Conservation (phyloP, 208 protist species). For the Wallacemonas sp. region DNA sequence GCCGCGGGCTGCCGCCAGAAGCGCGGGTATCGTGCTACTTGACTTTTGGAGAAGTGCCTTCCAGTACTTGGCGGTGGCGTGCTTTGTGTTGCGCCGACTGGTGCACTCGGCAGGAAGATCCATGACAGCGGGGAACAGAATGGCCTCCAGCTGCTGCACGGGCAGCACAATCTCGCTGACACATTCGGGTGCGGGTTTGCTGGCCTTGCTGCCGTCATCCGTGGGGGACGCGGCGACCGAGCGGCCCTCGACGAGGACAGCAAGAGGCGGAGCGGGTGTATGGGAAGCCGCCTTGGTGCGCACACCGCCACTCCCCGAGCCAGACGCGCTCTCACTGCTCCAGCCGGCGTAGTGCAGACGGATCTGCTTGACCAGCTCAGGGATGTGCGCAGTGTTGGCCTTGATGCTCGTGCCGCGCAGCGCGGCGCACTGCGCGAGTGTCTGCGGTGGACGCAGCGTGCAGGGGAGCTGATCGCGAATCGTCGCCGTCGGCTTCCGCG, state of each 20-base stretch:
- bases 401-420: background rate
- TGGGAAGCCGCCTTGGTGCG: background rate
- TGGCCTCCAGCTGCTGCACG: constrained; percentile 15
- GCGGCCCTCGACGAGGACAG: background rate
- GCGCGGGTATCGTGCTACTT: constrained; percentile 45
- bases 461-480: constrained; percentile 11
- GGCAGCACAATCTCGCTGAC: background rate
- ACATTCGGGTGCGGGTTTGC: background rate
- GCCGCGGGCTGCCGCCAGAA: constrained; percentile 52
- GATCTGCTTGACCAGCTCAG: constrained; percentile 5
- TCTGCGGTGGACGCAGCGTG: background rate
- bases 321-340: background rate
- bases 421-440: constrained; percentile 1
- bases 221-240: background rate
- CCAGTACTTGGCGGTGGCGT: constrained; percentile 28
- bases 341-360: constrained; percentile 4
- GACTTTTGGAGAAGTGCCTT: constrained; percentile 53
- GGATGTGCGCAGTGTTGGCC: constrained; percentile 1
- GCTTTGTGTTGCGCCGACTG: constrained; percentile 1
- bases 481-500: background rate
- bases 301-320: background rate
- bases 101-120: constrained; percentile 5
- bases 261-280: background rate
- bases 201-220: background rate
- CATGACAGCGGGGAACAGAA: constrained; percentile 16